Conservation (phyloP, 2,329 filamentous ascomycete genomes). For the Nemania serpens region DNA sequence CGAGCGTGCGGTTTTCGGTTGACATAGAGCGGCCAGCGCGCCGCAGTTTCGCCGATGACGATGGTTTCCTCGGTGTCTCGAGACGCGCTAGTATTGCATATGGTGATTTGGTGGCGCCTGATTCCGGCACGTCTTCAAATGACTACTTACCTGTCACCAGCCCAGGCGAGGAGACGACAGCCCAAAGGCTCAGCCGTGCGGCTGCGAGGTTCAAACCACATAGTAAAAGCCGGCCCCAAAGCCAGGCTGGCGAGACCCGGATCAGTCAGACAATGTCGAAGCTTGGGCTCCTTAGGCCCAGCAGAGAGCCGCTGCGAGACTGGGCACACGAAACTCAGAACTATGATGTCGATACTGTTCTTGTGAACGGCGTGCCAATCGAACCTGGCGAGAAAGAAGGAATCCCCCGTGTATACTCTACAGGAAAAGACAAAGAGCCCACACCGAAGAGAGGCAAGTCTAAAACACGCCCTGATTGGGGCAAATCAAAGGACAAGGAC, state of each 20-base stretch:
- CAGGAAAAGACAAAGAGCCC: constrained; percentile 28
- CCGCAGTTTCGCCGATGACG: constrained; percentile 53
- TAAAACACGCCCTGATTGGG: constrained; percentile 30
- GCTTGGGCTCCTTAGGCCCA: constrained; percentile 56
- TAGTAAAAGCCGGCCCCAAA: constrained; percentile 59
- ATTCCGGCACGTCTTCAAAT: constrained; percentile 45
- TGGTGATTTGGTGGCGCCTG: constrained; percentile 49
- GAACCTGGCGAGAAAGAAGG: constrained; percentile 18
- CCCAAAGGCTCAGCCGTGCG: constrained; percentile 61
- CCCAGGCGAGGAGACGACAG: constrained; percentile 58
- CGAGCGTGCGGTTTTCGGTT: constrained; percentile 59
- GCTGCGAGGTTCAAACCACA: constrained; percentile 58
- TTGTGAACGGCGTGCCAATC: constrained; percentile 9
- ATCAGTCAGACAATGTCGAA: constrained; percentile 63
- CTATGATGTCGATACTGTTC: constrained; percentile 33
- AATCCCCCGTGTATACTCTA: constrained; percentile 5
- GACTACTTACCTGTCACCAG: constrained; percentile 48
- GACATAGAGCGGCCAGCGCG: constrained; percentile 57
- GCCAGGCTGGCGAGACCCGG: constrained; percentile 62
- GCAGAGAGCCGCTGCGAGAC: constrained; percentile 53
- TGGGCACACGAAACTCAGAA: constrained; percentile 31
- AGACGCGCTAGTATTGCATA: constrained; percentile 57
- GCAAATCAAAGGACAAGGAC: constrained; percentile 32
- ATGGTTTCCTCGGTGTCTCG: constrained; percentile 43
- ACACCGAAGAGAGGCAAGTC: constrained; percentile 34